Base-by-base conservation (phyloP, 2,329 filamentous ascomycete genomes). In the Beauveria bassiana region DNA sequence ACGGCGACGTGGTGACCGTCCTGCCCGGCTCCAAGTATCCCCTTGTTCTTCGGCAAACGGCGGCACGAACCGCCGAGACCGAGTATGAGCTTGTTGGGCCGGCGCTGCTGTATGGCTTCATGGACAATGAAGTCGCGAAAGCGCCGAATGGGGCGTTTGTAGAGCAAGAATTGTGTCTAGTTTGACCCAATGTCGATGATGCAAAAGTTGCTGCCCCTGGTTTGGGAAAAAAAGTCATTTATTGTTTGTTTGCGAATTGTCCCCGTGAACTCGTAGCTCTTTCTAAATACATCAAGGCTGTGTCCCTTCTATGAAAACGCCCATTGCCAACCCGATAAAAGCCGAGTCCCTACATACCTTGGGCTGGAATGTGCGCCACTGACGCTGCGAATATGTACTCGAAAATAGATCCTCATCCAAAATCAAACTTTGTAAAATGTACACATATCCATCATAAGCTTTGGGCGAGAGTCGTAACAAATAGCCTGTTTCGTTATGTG, bases 381-480 rank as follows among this genome's bases (percentile, higher is more conserved):
- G 16, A 22, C 31, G n/a, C 20, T 31, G 56, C 9, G 34, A 42
- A 28, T 59, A 53, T 60, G 49, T 60, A 60, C 57, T 53, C 34
- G 26, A 51, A 59, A 50, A 58, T 49, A 38, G 12, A 6, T 38
- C 55, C 31, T 47, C 42, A 42, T 56, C 10, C 40, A 56, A 46
- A 28, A 22, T 43, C 26, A 2, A 43, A 22, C 51, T 14, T 55
- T 46, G 20, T 42, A 26, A 65, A 64, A 64, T 62, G 54, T 68
- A 68, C 65, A 49, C 22, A 51, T 38, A 67, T 65, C 69, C 65
- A 65, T 68, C 61, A 63, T 61, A 46, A 52, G 18, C 51, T 42
- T 45, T 8, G 22, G 20, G 42, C 12, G 34, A 34, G 31, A n/a
- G 38, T 31, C 38, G 38, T 52, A 40, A 52, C 22, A 12, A 46